Conservation (phyloP, 345 rosid species). For the Cardiospermum halicacabum region DNA sequence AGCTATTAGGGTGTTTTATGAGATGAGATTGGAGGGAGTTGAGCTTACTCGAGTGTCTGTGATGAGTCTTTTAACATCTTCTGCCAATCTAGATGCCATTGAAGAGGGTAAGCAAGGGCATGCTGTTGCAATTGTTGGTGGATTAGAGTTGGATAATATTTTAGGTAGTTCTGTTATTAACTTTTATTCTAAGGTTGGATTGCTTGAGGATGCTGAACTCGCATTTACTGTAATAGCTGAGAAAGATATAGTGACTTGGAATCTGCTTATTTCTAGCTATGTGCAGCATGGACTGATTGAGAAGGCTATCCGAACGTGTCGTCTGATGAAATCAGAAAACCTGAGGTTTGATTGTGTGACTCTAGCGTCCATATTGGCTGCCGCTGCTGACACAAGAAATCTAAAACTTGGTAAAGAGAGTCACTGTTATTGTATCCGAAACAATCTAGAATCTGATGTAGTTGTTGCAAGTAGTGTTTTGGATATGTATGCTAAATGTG, state of each 20-base stretch:
- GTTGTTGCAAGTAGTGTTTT: conserved; percentile 44
- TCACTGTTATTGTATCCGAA: conserved; percentile 63
- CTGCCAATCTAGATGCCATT: conserved; percentile 54
- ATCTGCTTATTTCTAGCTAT: conserved; percentile 63
- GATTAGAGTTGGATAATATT: conserved; percentile 52
- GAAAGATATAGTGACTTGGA: conserved; percentile 76
- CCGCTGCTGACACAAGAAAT: conserved; percentile 40
- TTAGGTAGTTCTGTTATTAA: conserved; percentile 67
- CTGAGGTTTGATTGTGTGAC: conserved; percentile 69
- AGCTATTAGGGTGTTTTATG: conserved; percentile 38
- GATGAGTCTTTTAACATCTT: conserved; percentile 63
- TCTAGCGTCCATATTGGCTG: conserved; percentile 48
- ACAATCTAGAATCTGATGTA: conserved; percentile 44
- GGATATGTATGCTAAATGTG: conserved; percentile 68
- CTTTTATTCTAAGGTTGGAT: conserved; percentile 66
- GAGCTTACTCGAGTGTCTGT: conserved; percentile 57
- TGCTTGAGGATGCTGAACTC: conserved; percentile 61
- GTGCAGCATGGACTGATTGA: conserved; percentile 41
- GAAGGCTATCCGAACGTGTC: conserved; percentile 50
- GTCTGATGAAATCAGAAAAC: conserved; percentile 42
- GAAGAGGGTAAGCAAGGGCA: conserved; percentile 76
- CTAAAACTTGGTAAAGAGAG: conserved; percentile 50
- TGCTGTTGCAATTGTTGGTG: conserved; percentile 49
- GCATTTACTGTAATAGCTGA: conserved; percentile 42
- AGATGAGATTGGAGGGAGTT: conserved; percentile 52